Evolutionary conservation across 805 yeast genomes (phyloP), one percentile per base, ranked within the genome.

Genomic region (Phaffomyces thermotolerans): DNA sequence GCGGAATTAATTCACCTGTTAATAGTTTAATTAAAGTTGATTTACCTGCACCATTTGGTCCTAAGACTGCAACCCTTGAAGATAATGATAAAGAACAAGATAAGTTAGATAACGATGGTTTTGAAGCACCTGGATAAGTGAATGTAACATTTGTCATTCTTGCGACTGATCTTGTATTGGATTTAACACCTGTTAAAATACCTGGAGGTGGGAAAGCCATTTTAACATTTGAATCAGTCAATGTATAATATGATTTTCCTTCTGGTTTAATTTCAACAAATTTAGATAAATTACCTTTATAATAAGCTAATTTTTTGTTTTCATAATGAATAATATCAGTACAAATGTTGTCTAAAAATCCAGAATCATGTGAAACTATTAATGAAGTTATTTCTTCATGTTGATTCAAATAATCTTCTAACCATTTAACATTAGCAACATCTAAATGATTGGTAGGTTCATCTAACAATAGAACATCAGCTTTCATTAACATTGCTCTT

Each of bases 151-250:
- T 73, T 29, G 81, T 59, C 83, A 93, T 76, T 52, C 91, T 77
- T 9, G 95, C 95, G 60, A 91, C 95, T 45, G 98, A 86, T 63
- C 96, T 80, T 6, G 98, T 89, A 63, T 77, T 85, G 33, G 97
- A 89, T 65, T 90, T 85, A 42, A 91, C 97, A 66, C 99, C 99
- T n/a, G 96, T 82, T 56, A 93, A 73, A 52, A 93, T 84, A 57
- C 99, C 99, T 47, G 98, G 97, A 9, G 96, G 91, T 55, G 99
- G 99, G 86, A 91, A 93, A 24, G 88, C 88, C 97, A 91, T 91
- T 68, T 90, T 86, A 45, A 91, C 93, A 55, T 84, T 84, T 24
- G 93, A 78, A 64, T 91, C 98, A 30, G 95, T 81, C 62, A 91
- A 77, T 15, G 97, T 90, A 64, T 91, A 91, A 67, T 91, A 91